A percentile compares a stretch with the other conserved stretches of the same genome.
Conservation (phyloP, 2,329 filamentous ascomycete species). For the Ustilaginoidea virens region DNA sequence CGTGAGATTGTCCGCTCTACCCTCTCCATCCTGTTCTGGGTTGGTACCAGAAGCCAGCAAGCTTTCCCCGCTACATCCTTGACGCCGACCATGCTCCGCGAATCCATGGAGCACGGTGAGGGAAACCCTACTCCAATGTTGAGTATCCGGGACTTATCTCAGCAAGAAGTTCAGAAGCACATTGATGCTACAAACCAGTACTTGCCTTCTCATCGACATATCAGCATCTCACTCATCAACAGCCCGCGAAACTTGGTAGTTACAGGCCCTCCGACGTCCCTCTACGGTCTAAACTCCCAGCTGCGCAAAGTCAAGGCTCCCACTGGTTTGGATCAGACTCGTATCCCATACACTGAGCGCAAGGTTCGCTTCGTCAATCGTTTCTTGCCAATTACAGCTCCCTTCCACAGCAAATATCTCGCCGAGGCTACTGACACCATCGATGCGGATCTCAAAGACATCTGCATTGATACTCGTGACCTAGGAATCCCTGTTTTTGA, state of each 20-base stretch:
- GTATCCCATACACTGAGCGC: slow-evolving; percentile 85
- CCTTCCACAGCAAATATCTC: slow-evolving; percentile 95
- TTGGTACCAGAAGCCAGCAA: slow-evolving; percentile 91
- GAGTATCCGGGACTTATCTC: slow-evolving; percentile 84
- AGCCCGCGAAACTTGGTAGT: slow-evolving; percentile 95
- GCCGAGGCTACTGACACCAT: slow-evolving; percentile 68
- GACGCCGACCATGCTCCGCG: slow-evolving; percentile 76
- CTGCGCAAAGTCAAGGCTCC: slow-evolving; percentile 94
- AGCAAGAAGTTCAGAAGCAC: slow-evolving; percentile 82
- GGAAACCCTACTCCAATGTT: slow-evolving; percentile 95
- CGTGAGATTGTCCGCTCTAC: slow-evolving; percentile 64
- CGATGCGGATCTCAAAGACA: slow-evolving; percentile 70
- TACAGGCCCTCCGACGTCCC: slow-evolving; percentile 84
- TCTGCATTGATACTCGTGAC: slow-evolving; percentile 56
- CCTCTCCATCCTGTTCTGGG: slow-evolving; percentile 94
- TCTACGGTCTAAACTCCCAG: slow-evolving; percentile 91
- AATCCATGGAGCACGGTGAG: slow-evolving; percentile 87
- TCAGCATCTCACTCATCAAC: slow-evolving; percentile 89
- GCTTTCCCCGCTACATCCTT: slow-evolving; percentile 91
- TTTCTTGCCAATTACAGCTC: slow-evolving; percentile 92
- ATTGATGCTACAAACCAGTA: slow-evolving; percentile 96
- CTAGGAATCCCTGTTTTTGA: slow-evolving; percentile 80
- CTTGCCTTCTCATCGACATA: slow-evolving; percentile 80
- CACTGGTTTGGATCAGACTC: slow-evolving; percentile 91
- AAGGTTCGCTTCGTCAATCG: slow-evolving; percentile 95